A percentile compares a stretch with the other conserved stretches of the same genome.
Evolutionary conservation across 1,139 yeast species (phyloP).

Genomic region (Pneumocystis canis): DNA sequence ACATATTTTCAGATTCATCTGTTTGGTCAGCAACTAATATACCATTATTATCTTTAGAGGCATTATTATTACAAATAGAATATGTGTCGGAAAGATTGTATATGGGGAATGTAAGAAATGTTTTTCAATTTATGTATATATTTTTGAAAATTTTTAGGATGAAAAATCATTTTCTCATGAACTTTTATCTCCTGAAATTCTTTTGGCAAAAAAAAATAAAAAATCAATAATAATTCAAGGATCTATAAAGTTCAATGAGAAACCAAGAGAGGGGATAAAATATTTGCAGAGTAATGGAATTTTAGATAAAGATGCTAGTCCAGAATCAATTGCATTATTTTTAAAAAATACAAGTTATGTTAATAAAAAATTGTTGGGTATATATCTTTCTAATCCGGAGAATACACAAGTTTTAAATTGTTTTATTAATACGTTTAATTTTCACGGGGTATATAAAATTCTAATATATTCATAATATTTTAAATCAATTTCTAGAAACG

Average conservation of each 20-base stretch:
- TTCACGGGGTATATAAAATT: slow-evolving; percentile 30
- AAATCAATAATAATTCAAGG: slow-evolving; percentile 63
- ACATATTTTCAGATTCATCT: slow-evolving; percentile 20
- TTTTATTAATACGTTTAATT: slow-evolving; percentile 63
- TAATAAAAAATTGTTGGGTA: slow-evolving; percentile 79
- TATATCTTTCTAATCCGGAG: slow-evolving; percentile 62
- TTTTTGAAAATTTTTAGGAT: background rate
- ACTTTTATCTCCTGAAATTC: slow-evolving; percentile 14
- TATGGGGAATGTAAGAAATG: background rate
- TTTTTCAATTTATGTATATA: background rate
- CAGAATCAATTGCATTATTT: slow-evolving; percentile 56
- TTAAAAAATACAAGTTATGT: slow-evolving; percentile 65
- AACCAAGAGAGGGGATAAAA: slow-evolving; percentile 61
- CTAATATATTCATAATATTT: background rate
- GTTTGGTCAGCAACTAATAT: slow-evolving; percentile 63
- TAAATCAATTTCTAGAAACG: slow-evolving; percentile 30
- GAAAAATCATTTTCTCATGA: background rate
- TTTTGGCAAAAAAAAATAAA: slow-evolving; percentile 34
- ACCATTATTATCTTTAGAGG: slow-evolving; percentile 88
- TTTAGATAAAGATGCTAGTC: slow-evolving; percentile 39
- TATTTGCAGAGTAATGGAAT: slow-evolving; percentile 50
- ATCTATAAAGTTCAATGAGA: slow-evolving; percentile 57
- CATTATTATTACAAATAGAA: slow-evolving; percentile 54
- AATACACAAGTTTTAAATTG: slow-evolving; percentile 45
- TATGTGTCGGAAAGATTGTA: slow-evolving; percentile 46